Percentiles rank a stretch among this genome's conserved stretches.
phyloP scores from a whole-genome alignment of 768 basidiomycete species.

The Tulasnella sp. region DNA sequence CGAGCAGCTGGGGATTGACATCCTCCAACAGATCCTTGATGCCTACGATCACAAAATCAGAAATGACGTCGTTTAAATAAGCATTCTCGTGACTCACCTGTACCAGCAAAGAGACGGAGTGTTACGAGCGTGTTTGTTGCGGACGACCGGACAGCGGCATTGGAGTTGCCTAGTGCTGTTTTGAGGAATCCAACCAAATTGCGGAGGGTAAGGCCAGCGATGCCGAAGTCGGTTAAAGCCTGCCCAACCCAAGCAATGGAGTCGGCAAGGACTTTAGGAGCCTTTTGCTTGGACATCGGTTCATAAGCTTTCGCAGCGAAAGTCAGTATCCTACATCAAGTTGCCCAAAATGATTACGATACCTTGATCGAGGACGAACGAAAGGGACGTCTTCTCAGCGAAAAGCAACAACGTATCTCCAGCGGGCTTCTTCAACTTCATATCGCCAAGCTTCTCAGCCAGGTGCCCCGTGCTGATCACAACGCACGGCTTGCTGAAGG shows the following conservation, averaged over 20 bases:
- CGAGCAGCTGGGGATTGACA: slow-evolving; percentile 83
- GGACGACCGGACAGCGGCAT: slow-evolving; percentile 83
- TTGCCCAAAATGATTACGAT: slow-evolving; percentile 18
- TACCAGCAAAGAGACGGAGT: slow-evolving; percentile 80
- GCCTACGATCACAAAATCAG: slow-evolving; percentile 34
- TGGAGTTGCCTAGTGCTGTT: slow-evolving; percentile 76
- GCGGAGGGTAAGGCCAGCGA: slow-evolving; percentile 71
- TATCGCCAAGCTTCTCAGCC: slow-evolving; percentile 88
- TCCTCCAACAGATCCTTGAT: slow-evolving; percentile 90
- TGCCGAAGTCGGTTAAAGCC: slow-evolving; percentile 82
- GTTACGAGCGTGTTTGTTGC: slow-evolving; percentile 91
- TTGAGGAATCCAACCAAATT: slow-evolving; percentile 88
- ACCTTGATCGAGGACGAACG: slow-evolving; percentile 93
- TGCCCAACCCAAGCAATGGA: slow-evolving; percentile 80
- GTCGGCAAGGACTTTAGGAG: slow-evolving; percentile 92
- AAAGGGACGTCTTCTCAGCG: slow-evolving; percentile 85
- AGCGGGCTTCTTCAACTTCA: slow-evolving; percentile 94
- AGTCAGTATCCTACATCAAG: background rate
- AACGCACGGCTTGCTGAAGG: slow-evolving; percentile 74
- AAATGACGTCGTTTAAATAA: slow-evolving; percentile 15
- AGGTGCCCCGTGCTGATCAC: slow-evolving; percentile 74
- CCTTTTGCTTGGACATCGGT: slow-evolving; percentile 87
- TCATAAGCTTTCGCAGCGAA: slow-evolving; percentile 59
- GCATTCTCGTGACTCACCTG: slow-evolving; percentile 39
- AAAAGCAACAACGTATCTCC: slow-evolving; percentile 75